Percentiles rank a stretch among this genome's conserved stretches.
Conservation (phyloP, 768 basidiomycete genomes). For the Lactifluus volemus region DNA sequence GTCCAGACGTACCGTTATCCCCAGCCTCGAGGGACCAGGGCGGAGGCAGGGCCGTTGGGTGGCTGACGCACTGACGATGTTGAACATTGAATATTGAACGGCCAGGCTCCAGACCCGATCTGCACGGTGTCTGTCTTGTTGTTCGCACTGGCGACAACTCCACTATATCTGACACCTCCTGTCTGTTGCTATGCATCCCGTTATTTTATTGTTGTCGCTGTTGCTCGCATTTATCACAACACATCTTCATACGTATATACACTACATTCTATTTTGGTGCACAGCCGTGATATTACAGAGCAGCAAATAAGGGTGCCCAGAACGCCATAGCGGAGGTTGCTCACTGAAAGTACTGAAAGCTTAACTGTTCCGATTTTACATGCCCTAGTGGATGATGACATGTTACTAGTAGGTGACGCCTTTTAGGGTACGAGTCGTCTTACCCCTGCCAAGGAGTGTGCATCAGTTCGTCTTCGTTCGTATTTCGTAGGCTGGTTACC, state of each 20-base stretch:
- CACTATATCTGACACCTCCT: background rate
- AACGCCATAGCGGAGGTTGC: too few species aligned
- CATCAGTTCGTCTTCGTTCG: too few species aligned
- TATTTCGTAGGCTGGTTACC: too few species aligned
- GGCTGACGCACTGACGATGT: background rate
- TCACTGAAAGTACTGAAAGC: too few species aligned
- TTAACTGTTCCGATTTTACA: too few species aligned
- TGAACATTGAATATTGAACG: too few species aligned
- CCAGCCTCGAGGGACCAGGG: background rate
- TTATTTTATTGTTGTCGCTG: background rate
- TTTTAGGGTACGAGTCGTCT: too few species aligned
- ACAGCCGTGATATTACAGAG: background rate
- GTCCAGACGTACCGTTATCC: background rate
- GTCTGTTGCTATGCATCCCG: background rate
- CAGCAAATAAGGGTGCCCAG: background rate
- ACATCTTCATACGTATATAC: background rate
- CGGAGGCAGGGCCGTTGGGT: background rate
- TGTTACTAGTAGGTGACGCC: too few species aligned
- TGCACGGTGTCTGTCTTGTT: background rate
- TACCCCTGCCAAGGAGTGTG: too few species aligned
- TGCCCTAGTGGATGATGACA: too few species aligned
- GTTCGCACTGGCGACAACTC: background rate
- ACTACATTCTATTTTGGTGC: background rate
- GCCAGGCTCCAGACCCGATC: background rate
- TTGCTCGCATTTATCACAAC: background rate